These are phyloP conservation scores for Aegilops bicornis DNA, from an alignment of 176 grass and related monocot species.

Conservation along the genomic window DNA sequence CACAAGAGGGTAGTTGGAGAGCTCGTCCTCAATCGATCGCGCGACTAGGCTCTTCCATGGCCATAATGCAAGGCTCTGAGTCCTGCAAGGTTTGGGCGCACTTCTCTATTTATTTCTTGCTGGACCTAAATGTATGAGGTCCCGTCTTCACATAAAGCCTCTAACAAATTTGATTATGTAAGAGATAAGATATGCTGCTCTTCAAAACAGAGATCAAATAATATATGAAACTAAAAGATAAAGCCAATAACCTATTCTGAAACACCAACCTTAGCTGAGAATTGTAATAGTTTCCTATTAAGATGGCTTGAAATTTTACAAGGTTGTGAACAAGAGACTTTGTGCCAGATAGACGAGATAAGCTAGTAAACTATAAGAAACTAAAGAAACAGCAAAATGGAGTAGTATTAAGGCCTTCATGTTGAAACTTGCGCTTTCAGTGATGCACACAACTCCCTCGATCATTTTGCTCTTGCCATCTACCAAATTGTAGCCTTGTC, in stretches of 20 bases:
- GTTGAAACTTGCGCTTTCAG: not conserved
- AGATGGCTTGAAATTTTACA: not conserved
- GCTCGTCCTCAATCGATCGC: not conserved
- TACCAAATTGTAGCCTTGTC: not conserved
- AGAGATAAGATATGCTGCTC: not conserved
- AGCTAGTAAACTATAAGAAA: conserved; percentile 1
- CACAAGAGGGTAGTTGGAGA: not conserved
- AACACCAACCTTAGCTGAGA: not conserved
- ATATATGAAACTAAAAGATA: not conserved
- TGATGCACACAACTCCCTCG: not conserved
- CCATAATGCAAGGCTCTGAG: not conserved
- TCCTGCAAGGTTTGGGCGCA: not conserved
- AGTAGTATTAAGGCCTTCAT: not conserved
- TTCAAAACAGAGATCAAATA: not conserved
- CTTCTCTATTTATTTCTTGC: not conserved
- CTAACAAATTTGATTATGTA: not conserved
- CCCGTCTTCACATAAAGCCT: not conserved
- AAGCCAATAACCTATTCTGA: not conserved
- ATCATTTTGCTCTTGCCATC: not conserved
- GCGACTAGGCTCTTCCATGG: not conserved
- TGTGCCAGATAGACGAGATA: not conserved
- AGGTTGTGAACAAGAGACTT: not conserved
- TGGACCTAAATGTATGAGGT: not conserved
- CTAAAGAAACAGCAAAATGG: not conserved
- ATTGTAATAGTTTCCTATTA: not conserved